phyloP scores from a whole-genome alignment of 1,284 basidiomycete species.

The Ceratobasidium theobromae region DNA sequence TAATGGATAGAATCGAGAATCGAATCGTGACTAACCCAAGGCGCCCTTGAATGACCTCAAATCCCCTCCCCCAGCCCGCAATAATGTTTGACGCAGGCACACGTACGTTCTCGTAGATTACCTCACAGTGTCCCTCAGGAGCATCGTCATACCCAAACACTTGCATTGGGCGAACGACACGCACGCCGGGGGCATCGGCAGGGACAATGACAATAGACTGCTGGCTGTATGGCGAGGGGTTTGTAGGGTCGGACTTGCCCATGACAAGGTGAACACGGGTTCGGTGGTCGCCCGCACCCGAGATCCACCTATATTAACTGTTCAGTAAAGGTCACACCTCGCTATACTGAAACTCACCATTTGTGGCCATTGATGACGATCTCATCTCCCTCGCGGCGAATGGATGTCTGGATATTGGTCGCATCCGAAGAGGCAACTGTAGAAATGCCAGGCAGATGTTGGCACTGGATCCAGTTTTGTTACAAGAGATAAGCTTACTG shows the following conservation, averaged over 20 bases:
- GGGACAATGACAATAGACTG: slow-evolving; percentile 96
- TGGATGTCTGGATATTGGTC: slow-evolving; percentile 91
- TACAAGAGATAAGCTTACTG: slow-evolving; percentile 53
- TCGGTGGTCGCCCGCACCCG: slow-evolving; percentile 93
- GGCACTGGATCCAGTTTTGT: not conserved
- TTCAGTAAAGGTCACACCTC: not conserved
- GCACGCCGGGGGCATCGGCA: slow-evolving; percentile 83
- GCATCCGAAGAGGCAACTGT: slow-evolving; percentile 93
- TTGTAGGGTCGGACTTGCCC: slow-evolving; percentile 83
- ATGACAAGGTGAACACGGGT: slow-evolving; percentile 90
- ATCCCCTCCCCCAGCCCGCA: slow-evolving; percentile 90
- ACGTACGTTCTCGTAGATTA: slow-evolving; percentile 92
- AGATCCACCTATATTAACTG: slow-evolving; percentile 76
- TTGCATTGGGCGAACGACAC: slow-evolving; percentile 85
- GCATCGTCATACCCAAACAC: slow-evolving; percentile 95
- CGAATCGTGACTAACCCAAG: slow-evolving; percentile 66
- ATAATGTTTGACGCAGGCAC: slow-evolving; percentile 83
- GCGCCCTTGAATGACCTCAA: slow-evolving; percentile 97
- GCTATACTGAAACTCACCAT: slow-evolving; percentile 59
- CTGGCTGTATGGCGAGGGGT: slow-evolving; percentile 72
- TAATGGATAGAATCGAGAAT: not conserved
- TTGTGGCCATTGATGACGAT: slow-evolving; percentile 97
- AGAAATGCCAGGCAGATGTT: not conserved
- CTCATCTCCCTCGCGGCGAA: slow-evolving; percentile 80
- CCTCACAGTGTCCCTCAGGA: slow-evolving; percentile 93